Evolutionary conservation across 78 protist species (phyloP).

Genomic region (Emiliania huxleyi): DNA sequence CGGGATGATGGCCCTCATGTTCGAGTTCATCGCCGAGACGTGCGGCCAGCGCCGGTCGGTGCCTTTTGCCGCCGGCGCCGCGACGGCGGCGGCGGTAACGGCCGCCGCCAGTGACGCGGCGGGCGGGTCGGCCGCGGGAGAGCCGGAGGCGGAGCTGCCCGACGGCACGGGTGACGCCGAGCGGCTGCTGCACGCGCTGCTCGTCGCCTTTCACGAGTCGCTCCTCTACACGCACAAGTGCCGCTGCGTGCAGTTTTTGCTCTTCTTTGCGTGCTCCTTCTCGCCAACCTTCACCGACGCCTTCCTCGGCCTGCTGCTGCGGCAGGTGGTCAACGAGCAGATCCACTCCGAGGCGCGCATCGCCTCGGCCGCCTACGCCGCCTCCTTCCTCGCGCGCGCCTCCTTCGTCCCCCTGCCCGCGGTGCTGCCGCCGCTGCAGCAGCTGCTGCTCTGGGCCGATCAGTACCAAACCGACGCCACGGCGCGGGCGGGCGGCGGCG

Average conservation of each 20-base stretch:
- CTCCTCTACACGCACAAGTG: not conserved
- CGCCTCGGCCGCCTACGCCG: not conserved
- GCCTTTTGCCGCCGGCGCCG: not conserved
- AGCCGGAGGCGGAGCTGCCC: not conserved
- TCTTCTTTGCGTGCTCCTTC: not conserved
- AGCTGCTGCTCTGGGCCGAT: not conserved
- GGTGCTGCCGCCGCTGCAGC: not conserved
- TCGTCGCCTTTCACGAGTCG: not conserved
- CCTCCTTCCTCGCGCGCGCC: not conserved
- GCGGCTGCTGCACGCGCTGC: not conserved
- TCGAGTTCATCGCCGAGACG: not conserved
- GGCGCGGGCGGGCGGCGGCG: not conserved
- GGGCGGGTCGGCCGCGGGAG: too few species aligned
- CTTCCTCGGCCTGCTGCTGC: not conserved
- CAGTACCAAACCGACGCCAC: not conserved
- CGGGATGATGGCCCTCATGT: not conserved
- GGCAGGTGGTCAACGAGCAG: not conserved
- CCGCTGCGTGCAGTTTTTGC: not conserved
- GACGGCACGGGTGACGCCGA: not conserved
- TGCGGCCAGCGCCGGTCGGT: not conserved
- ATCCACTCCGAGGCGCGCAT: not conserved
- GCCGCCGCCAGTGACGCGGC: not conserved
- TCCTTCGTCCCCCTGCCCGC: not conserved
- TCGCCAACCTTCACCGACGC: not conserved
- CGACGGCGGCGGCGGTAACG: not conserved